phyloP scores from a whole-genome alignment of 2,329 filamentous ascomycete species.

The Cryphonectria japonica region DNA sequence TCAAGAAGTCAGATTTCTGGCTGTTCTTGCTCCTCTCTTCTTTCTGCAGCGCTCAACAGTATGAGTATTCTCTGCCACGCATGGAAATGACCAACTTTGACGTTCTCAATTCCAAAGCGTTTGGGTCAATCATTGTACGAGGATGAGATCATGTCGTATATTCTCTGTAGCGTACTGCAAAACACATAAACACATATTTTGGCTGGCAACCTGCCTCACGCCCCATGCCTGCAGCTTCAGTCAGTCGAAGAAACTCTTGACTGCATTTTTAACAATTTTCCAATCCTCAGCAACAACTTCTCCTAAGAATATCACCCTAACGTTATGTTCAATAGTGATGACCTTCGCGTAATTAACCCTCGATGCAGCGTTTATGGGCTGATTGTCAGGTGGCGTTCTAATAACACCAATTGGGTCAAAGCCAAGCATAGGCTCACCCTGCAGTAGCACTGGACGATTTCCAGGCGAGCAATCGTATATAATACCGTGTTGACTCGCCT shows the following conservation, averaged over 20 bases:
- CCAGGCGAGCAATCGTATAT: slow-evolving; percentile 43
- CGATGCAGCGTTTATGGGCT: slow-evolving; percentile 54
- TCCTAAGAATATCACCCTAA: slow-evolving; percentile 62
- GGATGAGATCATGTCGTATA: too few species aligned
- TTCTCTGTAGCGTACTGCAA: too few species aligned
- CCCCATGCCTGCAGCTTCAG: background rate
- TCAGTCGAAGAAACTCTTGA: slow-evolving; percentile 32
- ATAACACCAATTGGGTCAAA: slow-evolving; percentile 49
- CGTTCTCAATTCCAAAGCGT: too few species aligned
- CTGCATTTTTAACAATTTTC: slow-evolving; percentile 47
- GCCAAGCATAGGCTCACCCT: slow-evolving; percentile 52
- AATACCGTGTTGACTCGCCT: slow-evolving; percentile 57
- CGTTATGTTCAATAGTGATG: slow-evolving; percentile 62
- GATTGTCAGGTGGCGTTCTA: slow-evolving; percentile 48
- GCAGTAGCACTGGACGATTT: slow-evolving; percentile 37
- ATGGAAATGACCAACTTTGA: too few species aligned
- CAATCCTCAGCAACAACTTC: slow-evolving; percentile 46
- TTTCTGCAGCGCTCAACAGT: too few species aligned
- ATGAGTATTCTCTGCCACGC: too few species aligned
- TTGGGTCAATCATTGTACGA: too few species aligned
- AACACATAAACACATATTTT: too few species aligned
- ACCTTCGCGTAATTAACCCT: slow-evolving; percentile 63
- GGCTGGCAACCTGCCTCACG: too few species aligned
- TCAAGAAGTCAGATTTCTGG: too few species aligned
- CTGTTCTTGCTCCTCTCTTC: too few species aligned